A percentile compares a stretch with the other conserved stretches of the same genome.
These are phyloP conservation scores for Ambrosia artemisiifolia DNA, from an alignment of 129 eudicot species.

Conservation along the genomic window DNA sequence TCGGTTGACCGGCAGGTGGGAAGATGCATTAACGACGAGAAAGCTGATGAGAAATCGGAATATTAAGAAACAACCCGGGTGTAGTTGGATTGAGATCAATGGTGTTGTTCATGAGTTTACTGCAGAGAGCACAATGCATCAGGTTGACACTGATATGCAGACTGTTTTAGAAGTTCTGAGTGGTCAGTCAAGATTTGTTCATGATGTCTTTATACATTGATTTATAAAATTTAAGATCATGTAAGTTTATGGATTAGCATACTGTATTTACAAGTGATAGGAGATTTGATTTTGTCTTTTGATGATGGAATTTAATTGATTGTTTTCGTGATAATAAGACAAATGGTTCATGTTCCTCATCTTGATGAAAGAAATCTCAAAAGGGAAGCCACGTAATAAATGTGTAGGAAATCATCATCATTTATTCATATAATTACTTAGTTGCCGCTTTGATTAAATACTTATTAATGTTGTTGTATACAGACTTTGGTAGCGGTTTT, in stretches of 20 bases:
- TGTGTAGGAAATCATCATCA: no score
- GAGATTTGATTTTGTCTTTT: no score
- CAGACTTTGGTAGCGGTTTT: slow-evolving; percentile 92
- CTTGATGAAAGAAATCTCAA: no score
- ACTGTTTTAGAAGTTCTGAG: slow-evolving; percentile 15
- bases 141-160: slow-evolving; percentile 13
- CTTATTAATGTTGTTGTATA: slow-evolving; percentile 13
- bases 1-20: slow-evolving; percentile 44
- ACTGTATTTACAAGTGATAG: not conserved
- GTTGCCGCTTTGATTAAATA: no score
- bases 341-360: no score
- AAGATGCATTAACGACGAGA: slow-evolving; percentile 48
- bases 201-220: slow-evolving; percentile 3
- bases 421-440: not conserved
- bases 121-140: slow-evolving; percentile 35
- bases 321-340: no score
- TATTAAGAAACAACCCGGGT: slow-evolving; percentile 67
- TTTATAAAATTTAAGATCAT: not conserved
- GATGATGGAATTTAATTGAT: no score
- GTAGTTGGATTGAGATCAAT: slow-evolving; percentile 74
- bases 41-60: slow-evolving; percentile 55
- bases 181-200: slow-evolving; percentile 11
- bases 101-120: slow-evolving; percentile 64
- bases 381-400: no score
- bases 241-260: not conserved